phyloP scores from a whole-genome alignment of 257 asterid genomes.

The Lantana camara region DNA sequence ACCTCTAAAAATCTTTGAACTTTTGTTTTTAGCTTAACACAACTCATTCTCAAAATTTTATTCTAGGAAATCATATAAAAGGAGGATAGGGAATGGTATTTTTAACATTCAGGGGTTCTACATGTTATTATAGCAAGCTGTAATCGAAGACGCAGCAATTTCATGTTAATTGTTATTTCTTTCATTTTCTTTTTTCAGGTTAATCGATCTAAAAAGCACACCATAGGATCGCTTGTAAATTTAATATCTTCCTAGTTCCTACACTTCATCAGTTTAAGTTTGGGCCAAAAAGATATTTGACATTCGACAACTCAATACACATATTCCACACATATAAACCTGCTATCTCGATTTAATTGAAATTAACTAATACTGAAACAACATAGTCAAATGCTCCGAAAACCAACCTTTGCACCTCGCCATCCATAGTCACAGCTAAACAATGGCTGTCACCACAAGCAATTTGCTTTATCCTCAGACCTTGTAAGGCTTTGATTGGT shows the following conservation, averaged over 20 bases:
- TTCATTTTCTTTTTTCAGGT: background rate
- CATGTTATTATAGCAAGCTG: no score
- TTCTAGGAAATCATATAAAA: background rate
- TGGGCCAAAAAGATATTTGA: background rate
- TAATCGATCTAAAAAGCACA: background rate
- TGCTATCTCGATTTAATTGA: background rate
- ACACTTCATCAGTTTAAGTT: background rate
- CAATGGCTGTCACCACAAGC: slow-evolving; percentile 99
- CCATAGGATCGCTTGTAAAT: background rate
- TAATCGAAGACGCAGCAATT: no score
- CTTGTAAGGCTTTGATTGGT: slow-evolving; percentile 86
- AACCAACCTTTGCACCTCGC: slow-evolving; percentile 89
- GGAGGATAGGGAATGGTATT: background rate
- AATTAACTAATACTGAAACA: slow-evolving; percentile 6
- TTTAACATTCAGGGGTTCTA: no score
- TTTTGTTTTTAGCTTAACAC: no score
- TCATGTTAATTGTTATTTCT: no score
- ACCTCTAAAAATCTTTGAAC: background rate
- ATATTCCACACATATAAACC: slow-evolving; percentile 3
- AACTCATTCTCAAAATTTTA: background rate
- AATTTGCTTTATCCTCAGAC: slow-evolving; percentile 80
- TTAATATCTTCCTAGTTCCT: background rate
- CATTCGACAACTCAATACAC: background rate
- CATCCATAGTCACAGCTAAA: slow-evolving; percentile 97
- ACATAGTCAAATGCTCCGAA: background rate